Evolutionary conservation across 495 filamentous ascomycete genomes (phyloP), one percentile per base, ranked within the genome.

Genomic region (Trichoderma reesei): DNA sequence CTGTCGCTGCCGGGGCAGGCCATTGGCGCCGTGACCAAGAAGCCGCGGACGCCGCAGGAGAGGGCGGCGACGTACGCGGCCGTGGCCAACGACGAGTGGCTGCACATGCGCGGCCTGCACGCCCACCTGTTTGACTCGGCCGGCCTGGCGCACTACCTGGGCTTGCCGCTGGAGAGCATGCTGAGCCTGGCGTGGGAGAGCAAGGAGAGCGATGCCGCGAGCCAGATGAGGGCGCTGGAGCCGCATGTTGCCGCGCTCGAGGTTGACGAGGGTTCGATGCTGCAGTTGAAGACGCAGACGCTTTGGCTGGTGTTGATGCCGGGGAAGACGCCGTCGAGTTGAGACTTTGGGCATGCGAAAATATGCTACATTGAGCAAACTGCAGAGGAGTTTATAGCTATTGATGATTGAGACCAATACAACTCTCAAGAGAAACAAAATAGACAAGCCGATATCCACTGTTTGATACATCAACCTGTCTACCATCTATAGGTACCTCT

Each of bases 81-180:
- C 5, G 69, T 67, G n/a, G 72, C 72, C 1, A 74, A 72, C 26
- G 41, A 64, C 46, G 66, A 72, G 66, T 72, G 71, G 71, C 59
- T 74, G 13, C 59, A 64, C 34, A 41, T 63, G 6, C 65, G 72
- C 1, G 69, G 70, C 1, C 54, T 72, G 14, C 41, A 66, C 46
- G 68, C 69, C 3, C 63, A 33, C 16, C 54, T 74, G 2, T 41
- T 72, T 2, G 68, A 72, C 41, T 66, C 71, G 33, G 51, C 56
- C 20, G 71, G 72, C 64, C 60, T 74, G 20, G 60, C 63, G 7
- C 62, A 60, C 7, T 31, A 60, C 8, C 61, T 71, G 3, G 71
- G 67, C 6, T 3, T 72, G 36, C 37, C 67, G 1, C 61, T 59
- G 20, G 56, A 61, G 0, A 59, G 65, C 31, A 18, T 72, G 20